Evolutionary conservation across 2,329 filamentous ascomycete species (phyloP), one percentile per base, ranked within the genome.

Genomic region (Cryphonectria naterciae): DNA sequence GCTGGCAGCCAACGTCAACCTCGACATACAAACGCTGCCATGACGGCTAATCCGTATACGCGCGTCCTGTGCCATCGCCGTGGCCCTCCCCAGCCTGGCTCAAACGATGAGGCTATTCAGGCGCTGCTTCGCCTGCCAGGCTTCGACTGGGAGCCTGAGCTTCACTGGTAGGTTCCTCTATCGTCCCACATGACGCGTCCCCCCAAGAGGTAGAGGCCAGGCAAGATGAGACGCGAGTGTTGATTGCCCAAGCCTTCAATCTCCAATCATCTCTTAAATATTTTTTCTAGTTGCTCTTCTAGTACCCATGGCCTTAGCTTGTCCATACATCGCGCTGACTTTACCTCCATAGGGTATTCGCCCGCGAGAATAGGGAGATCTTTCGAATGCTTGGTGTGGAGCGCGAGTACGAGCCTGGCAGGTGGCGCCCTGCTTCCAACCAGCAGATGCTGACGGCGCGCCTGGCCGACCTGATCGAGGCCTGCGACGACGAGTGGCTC

Each of bases 401-500:
- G 60, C 15, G 61, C 60, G 32, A 65, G 22, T 41, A 15, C 2
- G 68, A 25, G 6, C 22, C 10, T 17, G 17, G n/a, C 11, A 49
- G 11, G 3, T 70, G 67, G 58, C 67, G 37, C 17, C 58, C 69
- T 2, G 66, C 69, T 25, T 39, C 49, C 32, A 28, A 65, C 66
- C 71, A 73, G 66, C 39, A 32, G 39, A 1, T 49, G 4, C 63
- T 67, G 28, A 62, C 58, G 8, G 13, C 61, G 15, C 66, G 69
- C 25, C 56, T 73, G 2, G 71, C 71, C 35, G 63, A 73, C 7
- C 15, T 73, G n/a, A 66, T 73, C 35, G 71, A 73, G 41, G 64
- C 35, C 4, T 73, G 71, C 37, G 49, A 64, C 13, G 71, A 73
- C 7, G 71, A 73, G 41, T 73, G 71, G 71, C 69, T 73, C 17